phyloP scores from a whole-genome alignment of 139 green algal species.

The Tetradesmus obliquus region DNA sequence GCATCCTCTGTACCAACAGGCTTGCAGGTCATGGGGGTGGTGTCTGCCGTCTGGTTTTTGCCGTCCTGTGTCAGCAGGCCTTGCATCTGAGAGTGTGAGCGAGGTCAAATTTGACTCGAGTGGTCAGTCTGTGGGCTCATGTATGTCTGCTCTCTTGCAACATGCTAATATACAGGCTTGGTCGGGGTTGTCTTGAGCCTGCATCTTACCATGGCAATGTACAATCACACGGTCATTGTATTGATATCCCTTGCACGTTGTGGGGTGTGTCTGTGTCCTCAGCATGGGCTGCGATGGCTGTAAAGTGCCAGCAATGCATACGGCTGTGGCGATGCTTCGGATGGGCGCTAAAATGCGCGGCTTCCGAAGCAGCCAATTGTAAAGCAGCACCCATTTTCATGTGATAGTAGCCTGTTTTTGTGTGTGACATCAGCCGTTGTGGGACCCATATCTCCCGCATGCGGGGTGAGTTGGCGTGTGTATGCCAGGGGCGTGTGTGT shows the following conservation, averaged over 20 bases:
- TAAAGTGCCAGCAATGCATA: background rate
- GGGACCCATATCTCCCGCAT: background rate
- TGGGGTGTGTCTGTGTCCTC: constrained; percentile 15
- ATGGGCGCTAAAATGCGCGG: background rate
- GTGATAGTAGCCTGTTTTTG: background rate
- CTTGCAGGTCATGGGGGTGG: constrained; percentile 22
- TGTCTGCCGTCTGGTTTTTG: constrained; percentile 10
- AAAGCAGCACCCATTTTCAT: constrained; percentile 1
- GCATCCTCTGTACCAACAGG: constrained; percentile 19
- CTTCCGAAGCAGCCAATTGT: background rate
- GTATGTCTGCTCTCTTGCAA: background rate
- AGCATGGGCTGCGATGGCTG: background rate
- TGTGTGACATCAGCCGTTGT: constrained; percentile 4
- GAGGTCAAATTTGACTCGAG: constrained; percentile 39
- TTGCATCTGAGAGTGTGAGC: constrained; percentile 18
- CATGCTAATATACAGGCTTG: constrained; percentile 15
- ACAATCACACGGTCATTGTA: constrained; percentile 40
- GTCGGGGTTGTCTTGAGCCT: background rate
- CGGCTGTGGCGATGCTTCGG: background rate
- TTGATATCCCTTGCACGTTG: constrained; percentile 34
- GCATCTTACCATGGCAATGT: constrained; percentile 27
- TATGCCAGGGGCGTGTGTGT: background rate
- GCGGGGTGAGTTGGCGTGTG: background rate
- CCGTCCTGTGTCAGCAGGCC: constrained; percentile 25
- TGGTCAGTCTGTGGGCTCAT: background rate